phyloP scores from a whole-genome alignment of 768 basidiomycete species.

The Candolleomyces aberdarensis region DNA sequence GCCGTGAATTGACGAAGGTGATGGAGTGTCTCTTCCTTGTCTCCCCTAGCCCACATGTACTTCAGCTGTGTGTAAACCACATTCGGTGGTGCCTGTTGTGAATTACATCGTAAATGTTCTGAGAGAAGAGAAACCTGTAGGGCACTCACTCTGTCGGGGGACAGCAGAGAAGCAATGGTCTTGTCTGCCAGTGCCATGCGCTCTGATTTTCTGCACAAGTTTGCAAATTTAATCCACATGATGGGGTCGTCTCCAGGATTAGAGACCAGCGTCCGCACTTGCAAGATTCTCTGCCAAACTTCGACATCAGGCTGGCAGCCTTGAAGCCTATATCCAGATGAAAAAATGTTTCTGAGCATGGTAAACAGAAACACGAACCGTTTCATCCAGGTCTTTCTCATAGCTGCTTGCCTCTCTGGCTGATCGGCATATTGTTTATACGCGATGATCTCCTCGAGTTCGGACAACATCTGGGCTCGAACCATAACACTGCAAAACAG shows the following conservation, averaged over 20 bases:
- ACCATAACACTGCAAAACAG: conserved; percentile 73
- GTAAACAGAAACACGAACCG: conserved; percentile 45
- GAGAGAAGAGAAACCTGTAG: not conserved
- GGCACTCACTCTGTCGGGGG: conserved; percentile 59
- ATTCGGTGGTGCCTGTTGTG: conserved; percentile 78
- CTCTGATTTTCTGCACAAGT: conserved; percentile 92
- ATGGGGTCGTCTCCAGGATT: conserved; percentile 91
- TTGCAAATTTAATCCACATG: conserved; percentile 99
- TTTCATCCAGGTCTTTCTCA: conserved; percentile 97
- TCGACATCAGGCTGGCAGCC: conserved; percentile 98
- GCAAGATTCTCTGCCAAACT: conserved; percentile 97
- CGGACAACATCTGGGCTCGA: conserved; percentile 96
- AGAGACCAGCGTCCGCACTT: conserved; percentile 91
- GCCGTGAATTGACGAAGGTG: conserved; percentile 81
- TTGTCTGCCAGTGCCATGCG: conserved; percentile 95
- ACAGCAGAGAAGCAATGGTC: conserved; percentile 88
- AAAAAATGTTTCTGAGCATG: not conserved
- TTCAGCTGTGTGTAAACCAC: conserved; percentile 97
- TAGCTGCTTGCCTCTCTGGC: conserved; percentile 85
- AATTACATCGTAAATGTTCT: conserved; percentile 45
- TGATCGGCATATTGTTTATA: conserved; percentile 96
- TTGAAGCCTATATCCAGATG: conserved; percentile 56
- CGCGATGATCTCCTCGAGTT: conserved; percentile 94
- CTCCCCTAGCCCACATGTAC: conserved; percentile 90
- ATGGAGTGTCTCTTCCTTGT: conserved; percentile 71